These are phyloP conservation scores for Theobroma cacao DNA, from an alignment of 345 rosid species.

Conservation along the genomic window DNA sequence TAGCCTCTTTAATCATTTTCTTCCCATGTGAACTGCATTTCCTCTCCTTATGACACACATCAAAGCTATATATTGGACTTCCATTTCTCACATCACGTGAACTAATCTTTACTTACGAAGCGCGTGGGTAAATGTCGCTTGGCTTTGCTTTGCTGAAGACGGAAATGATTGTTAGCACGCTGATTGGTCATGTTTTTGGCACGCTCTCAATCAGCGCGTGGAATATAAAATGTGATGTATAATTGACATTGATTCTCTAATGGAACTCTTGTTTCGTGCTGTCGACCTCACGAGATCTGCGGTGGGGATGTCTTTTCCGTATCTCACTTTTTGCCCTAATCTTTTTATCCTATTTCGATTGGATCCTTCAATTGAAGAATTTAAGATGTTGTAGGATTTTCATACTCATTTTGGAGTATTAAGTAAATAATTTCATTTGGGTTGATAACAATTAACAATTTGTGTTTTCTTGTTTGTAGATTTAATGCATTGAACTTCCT, in stretches of 20 bases:
- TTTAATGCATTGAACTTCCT: slow-evolving; percentile 57
- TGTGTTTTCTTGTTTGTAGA: slow-evolving; percentile 24
- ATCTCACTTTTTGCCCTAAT: slow-evolving; percentile 3
- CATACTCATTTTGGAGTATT: not conserved
- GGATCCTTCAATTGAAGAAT: not conserved
- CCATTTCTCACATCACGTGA: not conserved
- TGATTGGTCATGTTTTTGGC: not conserved
- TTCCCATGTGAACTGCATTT: not conserved
- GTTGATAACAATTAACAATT: not conserved
- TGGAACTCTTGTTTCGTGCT: not conserved
- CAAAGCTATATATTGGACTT: not conserved
- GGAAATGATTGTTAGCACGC: not conserved
- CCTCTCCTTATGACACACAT: not conserved
- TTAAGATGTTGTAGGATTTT: not conserved
- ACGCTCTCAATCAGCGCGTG: not conserved
- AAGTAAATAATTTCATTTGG: no score
- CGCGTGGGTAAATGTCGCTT: not conserved
- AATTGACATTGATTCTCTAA: slow-evolving; percentile 11
- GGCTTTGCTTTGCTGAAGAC: not conserved
- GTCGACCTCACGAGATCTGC: slow-evolving; percentile 17
- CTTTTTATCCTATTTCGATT: not conserved
- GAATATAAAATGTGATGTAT: not conserved
- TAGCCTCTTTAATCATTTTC: not conserved
- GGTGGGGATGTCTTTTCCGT: slow-evolving; percentile 8
- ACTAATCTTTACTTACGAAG: not conserved